These are phyloP conservation scores for Cutaneotrichosporon daszewskae DNA, from an alignment of 1,284 basidiomycete species.

Conservation along the genomic window DNA sequence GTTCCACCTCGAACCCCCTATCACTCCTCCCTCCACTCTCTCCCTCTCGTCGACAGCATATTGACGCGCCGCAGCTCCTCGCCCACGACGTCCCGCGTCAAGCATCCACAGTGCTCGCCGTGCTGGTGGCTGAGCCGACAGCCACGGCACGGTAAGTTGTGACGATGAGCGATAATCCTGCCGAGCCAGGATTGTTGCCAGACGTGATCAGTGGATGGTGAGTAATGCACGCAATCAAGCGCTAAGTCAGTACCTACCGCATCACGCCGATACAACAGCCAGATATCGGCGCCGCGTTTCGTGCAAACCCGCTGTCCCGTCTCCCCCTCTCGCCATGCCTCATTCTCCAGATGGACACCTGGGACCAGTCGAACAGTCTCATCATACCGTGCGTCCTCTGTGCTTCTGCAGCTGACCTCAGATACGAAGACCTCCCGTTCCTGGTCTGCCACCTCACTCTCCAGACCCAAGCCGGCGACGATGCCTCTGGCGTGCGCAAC, in stretches of 20 bases:
- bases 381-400: neutral
- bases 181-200: neutral
- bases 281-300: constrained; percentile 69
- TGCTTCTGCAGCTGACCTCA: neutral
- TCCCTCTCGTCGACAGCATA: neutral
- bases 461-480: neutral
- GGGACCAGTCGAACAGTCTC: constrained; percentile 51
- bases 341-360: constrained; percentile 67
- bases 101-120: neutral
- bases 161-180: too few relatives aligned
- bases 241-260: constrained; percentile 32
- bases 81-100: neutral
- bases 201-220: neutral
- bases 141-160: constrained; percentile 9
- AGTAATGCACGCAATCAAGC: neutral
- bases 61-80: too few relatives aligned
- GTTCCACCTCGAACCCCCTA: too few relatives aligned
- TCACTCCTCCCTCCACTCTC: neutral
- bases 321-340: constrained; percentile 73
- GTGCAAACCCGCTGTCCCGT: constrained; percentile 61
- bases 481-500: neutral
- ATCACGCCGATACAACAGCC: constrained; percentile 65
- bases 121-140: constrained; percentile 14
- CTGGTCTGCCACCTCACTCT: neutral
- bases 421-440: neutral